Conservation (phyloP, 495 filamentous ascomycete species). For the Penicillium bialowiezense region DNA sequence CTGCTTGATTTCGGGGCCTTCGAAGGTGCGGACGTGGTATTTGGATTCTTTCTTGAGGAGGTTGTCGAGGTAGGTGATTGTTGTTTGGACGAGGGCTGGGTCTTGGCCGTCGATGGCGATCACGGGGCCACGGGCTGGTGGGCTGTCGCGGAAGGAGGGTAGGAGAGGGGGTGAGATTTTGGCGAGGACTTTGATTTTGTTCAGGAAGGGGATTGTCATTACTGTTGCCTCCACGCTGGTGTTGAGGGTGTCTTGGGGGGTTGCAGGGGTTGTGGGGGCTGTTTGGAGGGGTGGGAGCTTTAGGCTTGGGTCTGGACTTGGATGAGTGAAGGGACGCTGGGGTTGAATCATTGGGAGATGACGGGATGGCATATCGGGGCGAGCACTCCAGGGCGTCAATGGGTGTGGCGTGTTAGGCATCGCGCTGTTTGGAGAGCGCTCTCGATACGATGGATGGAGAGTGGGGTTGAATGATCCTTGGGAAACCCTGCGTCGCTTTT, state of each 20-base stretch:
- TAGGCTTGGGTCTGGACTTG: slow-evolving; percentile 40
- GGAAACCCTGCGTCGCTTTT: slow-evolving; percentile 56
- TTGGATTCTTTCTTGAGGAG: slow-evolving; percentile 55
- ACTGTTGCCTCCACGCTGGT: slow-evolving; percentile 64
- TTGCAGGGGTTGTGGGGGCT: slow-evolving; percentile 13
- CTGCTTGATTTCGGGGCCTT: slow-evolving; percentile 46
- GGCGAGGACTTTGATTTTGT: slow-evolving; percentile 68
- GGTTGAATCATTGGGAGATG: slow-evolving; percentile 40
- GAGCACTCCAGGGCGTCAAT: slow-evolving; percentile 31
- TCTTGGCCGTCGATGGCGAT: slow-evolving; percentile 80
- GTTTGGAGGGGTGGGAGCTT: slow-evolving; percentile 54
- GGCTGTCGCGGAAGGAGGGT: slow-evolving; percentile 33
- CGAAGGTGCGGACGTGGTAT: slow-evolving; percentile 52
- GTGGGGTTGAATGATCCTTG: slow-evolving; percentile 24
- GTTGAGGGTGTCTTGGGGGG: slow-evolving; percentile 30
- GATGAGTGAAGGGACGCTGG: slow-evolving; percentile 25
- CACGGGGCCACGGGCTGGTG: slow-evolving; percentile 64
- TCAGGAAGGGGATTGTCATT: slow-evolving; percentile 66
- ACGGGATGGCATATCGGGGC: slow-evolving; percentile 26
- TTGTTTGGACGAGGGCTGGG: slow-evolving; percentile 45
- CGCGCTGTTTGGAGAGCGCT: slow-evolving; percentile 29
- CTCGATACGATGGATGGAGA: slow-evolving; percentile 20
- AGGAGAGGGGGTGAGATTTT: slow-evolving; percentile 65
- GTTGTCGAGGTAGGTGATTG: slow-evolving; percentile 60
- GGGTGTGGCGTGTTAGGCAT: slow-evolving; percentile 11